A percentile compares a stretch with the other conserved stretches of the same genome.
Conservation (phyloP, 495 filamentous ascomycete genomes). For the Tuber calosporum region DNA sequence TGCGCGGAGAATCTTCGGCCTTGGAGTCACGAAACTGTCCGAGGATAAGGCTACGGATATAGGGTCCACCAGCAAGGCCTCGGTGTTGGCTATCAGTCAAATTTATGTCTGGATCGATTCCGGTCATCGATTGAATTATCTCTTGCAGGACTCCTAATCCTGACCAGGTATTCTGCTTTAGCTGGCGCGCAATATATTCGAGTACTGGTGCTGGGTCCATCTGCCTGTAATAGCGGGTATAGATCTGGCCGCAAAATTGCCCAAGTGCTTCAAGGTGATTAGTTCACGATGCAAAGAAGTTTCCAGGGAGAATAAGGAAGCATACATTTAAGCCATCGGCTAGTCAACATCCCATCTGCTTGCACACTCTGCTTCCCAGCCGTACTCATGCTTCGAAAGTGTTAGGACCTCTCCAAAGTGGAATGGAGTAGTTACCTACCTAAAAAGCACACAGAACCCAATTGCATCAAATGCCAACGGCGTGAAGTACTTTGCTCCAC, state of each 20-base stretch:
- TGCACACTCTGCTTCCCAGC: slow-evolving; percentile 72
- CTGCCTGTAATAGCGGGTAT: slow-evolving; percentile 66
- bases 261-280: slow-evolving; percentile 57
- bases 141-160: slow-evolving; percentile 85
- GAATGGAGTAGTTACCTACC: slow-evolving; percentile 56
- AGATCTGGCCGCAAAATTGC: slow-evolving; percentile 77
- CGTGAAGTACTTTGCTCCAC: slow-evolving; percentile 89
- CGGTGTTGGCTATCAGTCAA: slow-evolving; percentile 79
- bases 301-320: slow-evolving; percentile 24
- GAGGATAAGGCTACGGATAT: slow-evolving; percentile 70
- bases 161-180: slow-evolving; percentile 69
- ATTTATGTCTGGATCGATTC: slow-evolving; percentile 73
- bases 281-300: slow-evolving; percentile 2
- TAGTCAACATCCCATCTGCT: slow-evolving; percentile 75
- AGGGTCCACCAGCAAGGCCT: slow-evolving; percentile 76
- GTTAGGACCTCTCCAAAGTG: slow-evolving; percentile 63
- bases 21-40: slow-evolving; percentile 70
- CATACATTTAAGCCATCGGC: slow-evolving; percentile 63
- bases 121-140: slow-evolving; percentile 82
- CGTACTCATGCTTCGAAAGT: slow-evolving; percentile 33
- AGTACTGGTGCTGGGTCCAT: slow-evolving; percentile 82
- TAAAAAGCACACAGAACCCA: slow-evolving; percentile 50
- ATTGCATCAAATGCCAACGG: slow-evolving; percentile 74
- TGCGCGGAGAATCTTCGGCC: slow-evolving; percentile 64
- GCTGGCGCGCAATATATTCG: slow-evolving; percentile 78